phyloP scores from a whole-genome alignment of 768 basidiomycete genomes.

The Leccinum subgranulosum region DNA sequence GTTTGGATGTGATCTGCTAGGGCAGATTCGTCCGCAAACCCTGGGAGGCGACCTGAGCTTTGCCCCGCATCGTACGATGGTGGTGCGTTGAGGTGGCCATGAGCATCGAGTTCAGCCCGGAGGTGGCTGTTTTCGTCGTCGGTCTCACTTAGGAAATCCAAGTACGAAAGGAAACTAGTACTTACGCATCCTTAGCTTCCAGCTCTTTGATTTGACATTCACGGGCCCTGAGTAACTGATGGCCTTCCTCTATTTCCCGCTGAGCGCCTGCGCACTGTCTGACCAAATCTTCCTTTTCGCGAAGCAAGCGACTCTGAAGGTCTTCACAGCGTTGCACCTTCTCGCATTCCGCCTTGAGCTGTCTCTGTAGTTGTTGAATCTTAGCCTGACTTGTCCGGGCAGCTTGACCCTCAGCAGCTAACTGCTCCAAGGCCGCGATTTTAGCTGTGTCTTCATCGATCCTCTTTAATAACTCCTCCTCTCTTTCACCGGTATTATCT shows the following conservation, averaged over 20 bases:
- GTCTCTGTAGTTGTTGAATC: constrained; percentile 39
- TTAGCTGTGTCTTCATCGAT: constrained; percentile 74
- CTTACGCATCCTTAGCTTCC: constrained; percentile 27
- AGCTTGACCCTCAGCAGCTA: constrained; percentile 42
- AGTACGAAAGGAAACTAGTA: neutral
- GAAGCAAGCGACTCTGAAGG: constrained; percentile 43
- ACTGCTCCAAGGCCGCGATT: constrained; percentile 53
- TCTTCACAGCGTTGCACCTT: constrained; percentile 41
- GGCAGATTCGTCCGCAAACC: constrained; percentile 18
- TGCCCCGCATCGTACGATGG: neutral
- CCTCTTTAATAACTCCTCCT: constrained; percentile 58
- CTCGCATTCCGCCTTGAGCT: constrained; percentile 42
- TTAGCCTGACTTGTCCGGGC: constrained; percentile 28
- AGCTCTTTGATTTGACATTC: constrained; percentile 25
- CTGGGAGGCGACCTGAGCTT: neutral
- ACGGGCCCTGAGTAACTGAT: constrained; percentile 15
- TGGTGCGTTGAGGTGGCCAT: neutral
- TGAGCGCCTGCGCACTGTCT: constrained; percentile 41
- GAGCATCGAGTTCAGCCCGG: constrained; percentile 15
- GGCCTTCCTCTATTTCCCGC: constrained; percentile 29
- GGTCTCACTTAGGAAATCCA: neutral
- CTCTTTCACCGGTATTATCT: constrained; percentile 45
- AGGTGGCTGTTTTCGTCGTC: constrained; percentile 15
- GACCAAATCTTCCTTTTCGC: constrained; percentile 51
- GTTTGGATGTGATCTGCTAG: constrained; percentile 47